Evolutionary conservation across 331 rosid species (phyloP).

Genomic region (Malus hybrid): DNA sequence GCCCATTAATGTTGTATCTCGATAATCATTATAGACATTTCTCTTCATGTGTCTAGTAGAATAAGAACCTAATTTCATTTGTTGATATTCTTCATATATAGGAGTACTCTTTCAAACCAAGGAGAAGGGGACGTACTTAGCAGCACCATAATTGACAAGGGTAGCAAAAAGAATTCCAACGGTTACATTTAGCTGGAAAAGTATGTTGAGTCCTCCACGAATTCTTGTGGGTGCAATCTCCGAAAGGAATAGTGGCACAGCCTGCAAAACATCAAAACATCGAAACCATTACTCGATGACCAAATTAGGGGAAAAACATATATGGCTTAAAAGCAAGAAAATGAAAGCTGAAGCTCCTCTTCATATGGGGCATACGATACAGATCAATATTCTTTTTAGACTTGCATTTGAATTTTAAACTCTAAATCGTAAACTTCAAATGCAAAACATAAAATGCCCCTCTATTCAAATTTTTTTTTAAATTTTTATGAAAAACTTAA

Average conservation of each 20-base stretch:
- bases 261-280: conserved; percentile 5
- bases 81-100: neutral
- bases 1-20: neutral
- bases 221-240: conserved; percentile 44
- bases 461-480: too few relatives aligned
- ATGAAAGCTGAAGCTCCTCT: neutral
- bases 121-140: conserved; percentile 19
- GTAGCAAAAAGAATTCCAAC: conserved; percentile 31
- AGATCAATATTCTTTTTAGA: neutral
- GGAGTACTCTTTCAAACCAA: neutral
- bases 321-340: neutral
- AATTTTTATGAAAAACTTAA: too few relatives aligned
- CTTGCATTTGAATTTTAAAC: neutral
- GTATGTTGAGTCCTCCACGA: conserved; percentile 34
- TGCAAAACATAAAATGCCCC: neutral
- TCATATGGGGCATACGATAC: neutral
- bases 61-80: neutral
- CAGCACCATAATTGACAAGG: conserved; percentile 32
- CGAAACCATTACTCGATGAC: neutral
- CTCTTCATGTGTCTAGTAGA: neutral
- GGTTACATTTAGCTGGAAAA: conserved; percentile 33
- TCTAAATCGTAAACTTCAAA: neutral
- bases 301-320: neutral
- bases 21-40: neutral
- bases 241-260: conserved; percentile 37